Evolutionary conservation across 106 monocot species (phyloP).

Genomic region (Alisma plantagoaquatica): DNA sequence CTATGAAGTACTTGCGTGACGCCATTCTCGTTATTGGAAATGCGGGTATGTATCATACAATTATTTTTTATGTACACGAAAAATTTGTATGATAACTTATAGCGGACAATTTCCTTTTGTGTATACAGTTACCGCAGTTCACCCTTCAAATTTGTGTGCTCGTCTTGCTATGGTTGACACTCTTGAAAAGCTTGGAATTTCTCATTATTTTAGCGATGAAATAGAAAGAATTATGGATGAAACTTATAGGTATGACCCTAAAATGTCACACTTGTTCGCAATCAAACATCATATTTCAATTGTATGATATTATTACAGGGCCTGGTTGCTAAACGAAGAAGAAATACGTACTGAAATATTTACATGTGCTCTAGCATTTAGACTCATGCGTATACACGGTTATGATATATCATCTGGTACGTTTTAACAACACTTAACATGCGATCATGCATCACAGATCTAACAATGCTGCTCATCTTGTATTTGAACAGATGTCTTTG

Average conservation of each 20-base stretch:
- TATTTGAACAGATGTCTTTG: not conserved
- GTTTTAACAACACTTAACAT: too few relatives aligned
- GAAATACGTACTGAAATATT: slow-evolving; percentile 46
- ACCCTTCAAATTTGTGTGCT: slow-evolving; percentile 40
- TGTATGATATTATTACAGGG: slow-evolving; percentile 30
- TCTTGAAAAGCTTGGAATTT: slow-evolving; percentile 64
- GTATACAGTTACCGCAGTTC: slow-evolving; percentile 53
- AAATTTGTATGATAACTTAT: not conserved
- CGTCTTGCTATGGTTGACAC: slow-evolving; percentile 67
- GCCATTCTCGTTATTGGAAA: slow-evolving; percentile 39
- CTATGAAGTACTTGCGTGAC: slow-evolving; percentile 42
- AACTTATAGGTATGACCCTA: slow-evolving; percentile 46
- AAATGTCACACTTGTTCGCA: not conserved
- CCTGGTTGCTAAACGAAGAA: slow-evolving; percentile 70
- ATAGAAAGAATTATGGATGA: slow-evolving; percentile 60
- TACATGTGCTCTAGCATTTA: slow-evolving; percentile 77
- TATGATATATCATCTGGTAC: slow-evolving; percentile 78
- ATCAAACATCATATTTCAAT: slow-evolving; percentile 14
- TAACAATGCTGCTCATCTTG: not conserved
- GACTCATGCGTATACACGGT: slow-evolving; percentile 75
- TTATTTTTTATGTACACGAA: not conserved
- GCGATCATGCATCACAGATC: not conserved
- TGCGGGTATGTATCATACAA: slow-evolving; percentile 35
- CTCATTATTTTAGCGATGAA: slow-evolving; percentile 40
- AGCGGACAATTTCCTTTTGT: not conserved